Evolutionary conservation across 257 asterid genomes (phyloP), one percentile per base, ranked within the genome.

Genomic region (Lavandula angustifolia): DNA sequence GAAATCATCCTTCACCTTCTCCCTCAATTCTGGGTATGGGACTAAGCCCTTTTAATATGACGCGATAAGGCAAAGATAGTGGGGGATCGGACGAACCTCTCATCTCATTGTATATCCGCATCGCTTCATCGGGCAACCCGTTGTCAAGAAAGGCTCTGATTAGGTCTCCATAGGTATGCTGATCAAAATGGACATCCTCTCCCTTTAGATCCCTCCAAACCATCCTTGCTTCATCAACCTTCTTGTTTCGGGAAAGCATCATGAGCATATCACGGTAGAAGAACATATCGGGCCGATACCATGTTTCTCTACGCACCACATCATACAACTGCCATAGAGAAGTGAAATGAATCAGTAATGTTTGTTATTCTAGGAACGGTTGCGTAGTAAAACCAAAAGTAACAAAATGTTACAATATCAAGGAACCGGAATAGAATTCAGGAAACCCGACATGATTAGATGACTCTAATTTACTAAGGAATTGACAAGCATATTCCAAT

Each of bases 251-350:
- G 17, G 99, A 91, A 60, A 92, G 96, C 99, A 89, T 92, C 84
- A 87, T 67, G 16, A 89, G 95, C 97, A 92, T 89, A 68, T 92
- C 97, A 48, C 96, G 83, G 73, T 85, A 80, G 78, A 92, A 92
- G 73, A 85, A 92, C 99, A 84, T 89, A 67, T 92, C 97, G 8
- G 97, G 97, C 49, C 95, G 79, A 53, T 92, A 92, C 95, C 99
- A 92, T 12, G 77, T 85, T 78, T 92, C 97, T 53, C 79, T 85
- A 1, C 95, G 82, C 66, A 87, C 96, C 73, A 88, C 92, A 11
- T 78, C 82, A 35, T 92, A 92, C 71, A 89, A 9, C 96, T 89
- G 85, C 40, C 57, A 14, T 2, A 37, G 67, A 63, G n/a, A 69
- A 18, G 38, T 12, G 4, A 59, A 43, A 64, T 60, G 46, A 12